Conservation (phyloP, 2,329 filamentous ascomycete species). For the Sarocladium brachiariae region DNA sequence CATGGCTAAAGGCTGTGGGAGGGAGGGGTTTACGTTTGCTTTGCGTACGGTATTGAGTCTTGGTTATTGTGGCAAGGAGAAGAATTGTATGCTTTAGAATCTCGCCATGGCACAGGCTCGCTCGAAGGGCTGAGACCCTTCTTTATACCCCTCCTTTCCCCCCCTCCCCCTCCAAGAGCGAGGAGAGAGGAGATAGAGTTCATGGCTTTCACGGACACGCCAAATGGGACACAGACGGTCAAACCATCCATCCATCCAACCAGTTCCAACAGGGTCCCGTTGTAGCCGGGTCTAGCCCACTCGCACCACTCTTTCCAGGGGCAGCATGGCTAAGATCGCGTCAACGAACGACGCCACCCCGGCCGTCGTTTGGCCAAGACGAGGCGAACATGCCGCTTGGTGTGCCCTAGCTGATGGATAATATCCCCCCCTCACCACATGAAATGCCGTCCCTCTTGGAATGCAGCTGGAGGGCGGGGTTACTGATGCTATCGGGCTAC, state of each 20-base stretch:
- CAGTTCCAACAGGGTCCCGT: not conserved
- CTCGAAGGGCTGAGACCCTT: not conserved
- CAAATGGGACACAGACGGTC: not conserved
- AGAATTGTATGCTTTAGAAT: too few species aligned
- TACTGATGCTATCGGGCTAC: not conserved
- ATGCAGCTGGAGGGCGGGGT: not conserved
- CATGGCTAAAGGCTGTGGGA: slow-evolving; percentile 20
- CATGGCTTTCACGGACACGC: not conserved
- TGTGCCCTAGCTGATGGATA: too few species aligned
- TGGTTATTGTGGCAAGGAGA: too few species aligned
- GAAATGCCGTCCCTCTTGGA: too few species aligned
- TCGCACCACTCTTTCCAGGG: not conserved
- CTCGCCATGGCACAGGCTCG: not conserved
- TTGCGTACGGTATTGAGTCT: not conserved
- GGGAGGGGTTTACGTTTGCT: too few species aligned
- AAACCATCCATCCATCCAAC: too few species aligned
- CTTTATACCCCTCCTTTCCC: not conserved
- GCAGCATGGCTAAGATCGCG: not conserved
- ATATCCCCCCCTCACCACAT: too few species aligned
- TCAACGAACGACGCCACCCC: not conserved
- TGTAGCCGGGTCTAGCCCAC: not conserved
- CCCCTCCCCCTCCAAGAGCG: too few species aligned
- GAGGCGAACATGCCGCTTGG: not conserved
- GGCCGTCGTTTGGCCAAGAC: not conserved
- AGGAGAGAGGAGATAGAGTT: not conserved